phyloP scores from a whole-genome alignment of 208 protist species.

The Acanthamoeba culbertsoni region DNA sequence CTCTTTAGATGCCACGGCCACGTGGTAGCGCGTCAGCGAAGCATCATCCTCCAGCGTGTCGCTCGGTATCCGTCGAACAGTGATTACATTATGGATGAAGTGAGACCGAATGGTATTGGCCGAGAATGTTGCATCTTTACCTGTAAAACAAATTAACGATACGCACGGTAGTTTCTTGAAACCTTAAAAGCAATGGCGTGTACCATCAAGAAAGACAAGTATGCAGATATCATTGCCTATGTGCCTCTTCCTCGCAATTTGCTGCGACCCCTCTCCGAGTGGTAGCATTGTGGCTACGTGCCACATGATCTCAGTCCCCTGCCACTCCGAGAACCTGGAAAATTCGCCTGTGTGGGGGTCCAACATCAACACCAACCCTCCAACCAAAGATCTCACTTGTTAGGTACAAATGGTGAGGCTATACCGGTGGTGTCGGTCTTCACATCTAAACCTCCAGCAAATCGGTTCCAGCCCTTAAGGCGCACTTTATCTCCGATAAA shows the following conservation, averaged over 20 bases:
- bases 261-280: not conserved
- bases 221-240: constrained; percentile 37
- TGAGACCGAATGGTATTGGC: not conserved
- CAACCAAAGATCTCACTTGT: not conserved
- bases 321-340: constrained; percentile 11
- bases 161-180: not conserved
- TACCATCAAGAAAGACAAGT: constrained; percentile 31
- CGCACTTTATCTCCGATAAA: constrained; percentile 15
- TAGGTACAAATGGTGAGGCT: not conserved
- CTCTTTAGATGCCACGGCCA: not conserved
- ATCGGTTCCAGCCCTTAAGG: constrained; percentile 19
- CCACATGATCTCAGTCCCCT: constrained; percentile 28
- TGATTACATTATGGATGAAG: constrained; percentile 50
- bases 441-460: constrained; percentile 26
- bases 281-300: constrained; percentile 36
- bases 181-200: not conserved
- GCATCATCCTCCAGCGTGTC: not conserved
- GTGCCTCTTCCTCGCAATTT: constrained; percentile 45
- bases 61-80: not conserved
- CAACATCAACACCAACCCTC: not conserved
- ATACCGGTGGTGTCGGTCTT: constrained; percentile 23
- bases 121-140: not conserved
- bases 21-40: not conserved
- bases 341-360: not conserved
- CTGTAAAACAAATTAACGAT: not conserved